Evolutionary conservation across 2,329 filamentous ascomycete species (phyloP), one percentile per base, ranked within the genome.

Genomic region (Trichoderma aggressivum): DNA sequence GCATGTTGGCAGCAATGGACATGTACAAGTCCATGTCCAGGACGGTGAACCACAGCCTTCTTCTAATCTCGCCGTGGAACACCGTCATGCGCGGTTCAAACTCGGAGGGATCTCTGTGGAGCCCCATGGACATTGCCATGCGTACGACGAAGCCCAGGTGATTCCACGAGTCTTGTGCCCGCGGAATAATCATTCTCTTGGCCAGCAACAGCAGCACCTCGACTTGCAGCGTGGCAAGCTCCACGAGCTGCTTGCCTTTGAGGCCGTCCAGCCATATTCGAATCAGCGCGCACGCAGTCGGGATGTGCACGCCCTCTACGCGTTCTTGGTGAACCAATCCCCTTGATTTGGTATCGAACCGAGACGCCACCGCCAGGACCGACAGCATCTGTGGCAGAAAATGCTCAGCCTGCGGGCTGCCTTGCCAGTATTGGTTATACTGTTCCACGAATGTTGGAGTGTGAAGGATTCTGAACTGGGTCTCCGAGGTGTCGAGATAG

Each of bases 121-220:
- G 79, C 3, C 86, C 87, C 86, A 89, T 88, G 3, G 84, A 86
- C 86, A 88, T 88, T 34, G 86, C 87, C 80, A 87, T 86, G 18
- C 87, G 84, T 6, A 88, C 83, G 55, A 88, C 84, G 66, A 84
- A 82, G 6, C 87, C 87, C n/a, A 88, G 78, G 70, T 87, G 85
- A 16, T 84, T 83, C 87, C 87, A 89, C 0, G 84, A 81, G 65
- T 86, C 84, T 66, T 87, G 84, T 39, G 84, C 81, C 8, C 83
- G 82, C 26, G 82, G 82, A 6, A 86, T 85, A 76, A 87, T 85
- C 81, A 87, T 85, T 68, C 86, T 80, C 73, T 84, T 82, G 2
- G 86, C 85, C 73, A 87, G 85, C 36, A 88, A 76, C 5, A 87
- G 80, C n/a, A 88, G 79, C 12, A 88, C 77, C 74, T 88, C 85